phyloP scores from a whole-genome alignment of 140 eudicot species.

The Anethum foeniculum region DNA sequence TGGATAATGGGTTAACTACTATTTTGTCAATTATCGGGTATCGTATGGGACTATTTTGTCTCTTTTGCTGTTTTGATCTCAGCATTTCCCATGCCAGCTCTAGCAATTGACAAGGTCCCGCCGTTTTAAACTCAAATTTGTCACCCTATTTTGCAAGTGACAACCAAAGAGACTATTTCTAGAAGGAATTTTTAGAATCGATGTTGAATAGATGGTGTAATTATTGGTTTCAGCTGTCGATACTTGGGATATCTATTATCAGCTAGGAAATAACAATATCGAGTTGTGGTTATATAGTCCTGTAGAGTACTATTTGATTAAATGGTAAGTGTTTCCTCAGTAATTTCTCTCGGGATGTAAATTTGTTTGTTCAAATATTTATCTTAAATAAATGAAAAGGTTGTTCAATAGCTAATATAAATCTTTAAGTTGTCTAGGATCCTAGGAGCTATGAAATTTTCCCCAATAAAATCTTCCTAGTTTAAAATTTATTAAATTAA shows the following conservation, averaged over 20 bases:
- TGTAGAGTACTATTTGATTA: not conserved
- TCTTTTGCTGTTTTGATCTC: not conserved
- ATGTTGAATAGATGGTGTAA: not conserved
- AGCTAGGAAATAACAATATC: not conserved
- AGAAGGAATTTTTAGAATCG: not conserved
- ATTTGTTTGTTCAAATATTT: not conserved
- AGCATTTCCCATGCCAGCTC: not conserved
- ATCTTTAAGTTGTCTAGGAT: not conserved
- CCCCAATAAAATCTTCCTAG: not conserved
- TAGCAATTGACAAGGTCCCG: not conserved
- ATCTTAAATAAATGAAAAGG: not conserved
- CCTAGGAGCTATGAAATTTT: not conserved
- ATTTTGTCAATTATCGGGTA: not conserved
- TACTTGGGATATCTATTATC: not conserved
- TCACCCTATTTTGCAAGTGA: not conserved
- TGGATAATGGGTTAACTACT: not conserved
- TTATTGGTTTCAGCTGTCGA: not conserved
- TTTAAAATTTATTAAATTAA: too few species aligned
- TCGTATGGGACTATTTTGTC: not conserved
- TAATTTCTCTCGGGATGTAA: not conserved
- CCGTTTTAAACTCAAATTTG: not conserved
- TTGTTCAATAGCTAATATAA: not conserved
- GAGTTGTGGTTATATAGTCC: not conserved
- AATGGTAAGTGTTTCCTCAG: not conserved
- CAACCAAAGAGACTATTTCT: not conserved